These are phyloP conservation scores for Astrothelium subdiscretum DNA, from an alignment of 495 filamentous ascomycete genomes.

Conservation along the genomic window DNA sequence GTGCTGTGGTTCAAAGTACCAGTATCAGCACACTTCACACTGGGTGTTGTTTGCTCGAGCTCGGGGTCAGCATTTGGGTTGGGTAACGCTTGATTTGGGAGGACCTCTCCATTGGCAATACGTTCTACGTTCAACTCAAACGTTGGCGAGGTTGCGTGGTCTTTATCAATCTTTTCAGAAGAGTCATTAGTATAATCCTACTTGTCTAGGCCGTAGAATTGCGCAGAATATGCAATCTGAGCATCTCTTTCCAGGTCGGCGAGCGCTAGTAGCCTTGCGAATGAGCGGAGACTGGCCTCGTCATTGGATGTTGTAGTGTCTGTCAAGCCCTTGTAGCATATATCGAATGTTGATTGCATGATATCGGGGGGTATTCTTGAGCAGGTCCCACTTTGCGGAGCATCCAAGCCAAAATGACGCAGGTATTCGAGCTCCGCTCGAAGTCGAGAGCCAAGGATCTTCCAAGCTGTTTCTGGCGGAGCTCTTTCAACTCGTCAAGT, in stretches of 20 bases:
- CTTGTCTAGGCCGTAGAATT: neutral
- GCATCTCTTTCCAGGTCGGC: neutral
- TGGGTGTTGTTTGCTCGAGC: no score
- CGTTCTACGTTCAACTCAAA: no score
- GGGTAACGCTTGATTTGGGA: no score
- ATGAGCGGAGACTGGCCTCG: neutral
- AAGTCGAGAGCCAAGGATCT: neutral
- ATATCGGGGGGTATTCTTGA: constrained; percentile 1
- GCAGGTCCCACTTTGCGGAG: neutral
- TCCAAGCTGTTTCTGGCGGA: neutral
- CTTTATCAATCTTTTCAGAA: neutral
- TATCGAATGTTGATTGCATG: constrained; percentile 3
- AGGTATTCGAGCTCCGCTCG: neutral
- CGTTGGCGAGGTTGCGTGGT: no score
- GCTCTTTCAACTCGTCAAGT: neutral
- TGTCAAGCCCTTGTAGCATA: constrained; percentile 1
- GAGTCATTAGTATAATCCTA: neutral
- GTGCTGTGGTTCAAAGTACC: neutral
- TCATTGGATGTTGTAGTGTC: neutral
- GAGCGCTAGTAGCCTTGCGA: neutral
- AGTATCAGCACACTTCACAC: no score
- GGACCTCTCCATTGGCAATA: neutral
- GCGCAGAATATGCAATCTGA: neutral
- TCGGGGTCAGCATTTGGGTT: no score
- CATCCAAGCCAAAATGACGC: neutral